Conservation (phyloP, 2,329 filamentous ascomycete species). For the Kalmusia sp. region DNA sequence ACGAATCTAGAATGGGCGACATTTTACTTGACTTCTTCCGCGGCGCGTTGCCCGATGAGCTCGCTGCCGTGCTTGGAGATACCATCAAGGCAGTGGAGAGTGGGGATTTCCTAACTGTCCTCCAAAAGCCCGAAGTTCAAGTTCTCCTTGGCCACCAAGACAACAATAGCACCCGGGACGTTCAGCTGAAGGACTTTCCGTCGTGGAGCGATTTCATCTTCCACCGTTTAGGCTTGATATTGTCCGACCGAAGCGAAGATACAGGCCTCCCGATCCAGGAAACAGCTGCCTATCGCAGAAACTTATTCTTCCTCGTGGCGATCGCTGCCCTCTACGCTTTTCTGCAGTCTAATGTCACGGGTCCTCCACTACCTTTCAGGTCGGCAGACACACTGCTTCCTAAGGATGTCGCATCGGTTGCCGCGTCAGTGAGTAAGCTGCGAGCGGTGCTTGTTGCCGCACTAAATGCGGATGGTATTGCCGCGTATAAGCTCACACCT, state of each 20-base stretch:
- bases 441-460: slow-evolving; percentile 68
- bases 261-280: slow-evolving; percentile 30
- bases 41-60: slow-evolving; percentile 50
- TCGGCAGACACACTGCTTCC: slow-evolving; percentile 60
- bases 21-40: slow-evolving; percentile 51
- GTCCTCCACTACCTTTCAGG: slow-evolving; percentile 74
- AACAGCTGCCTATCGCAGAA: slow-evolving; percentile 48
- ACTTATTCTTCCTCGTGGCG: slow-evolving; percentile 62
- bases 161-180: slow-evolving; percentile 38
- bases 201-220: slow-evolving; percentile 57
- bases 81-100: slow-evolving; percentile 49
- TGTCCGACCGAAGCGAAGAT: slow-evolving; percentile 41
- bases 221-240: slow-evolving; percentile 48
- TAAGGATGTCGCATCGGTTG: slow-evolving; percentile 49
- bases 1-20: slow-evolving; percentile 48
- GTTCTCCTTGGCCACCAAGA: slow-evolving; percentile 50
- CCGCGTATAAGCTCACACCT: slow-evolving; percentile 84
- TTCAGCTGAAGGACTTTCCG: slow-evolving; percentile 41
- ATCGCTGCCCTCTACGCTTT: slow-evolving; percentile 78
- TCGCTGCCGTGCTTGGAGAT: slow-evolving; percentile 45
- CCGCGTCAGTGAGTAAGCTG: slow-evolving; percentile 41
- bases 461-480: slow-evolving; percentile 82
- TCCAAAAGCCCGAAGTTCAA: slow-evolving; percentile 49
- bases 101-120: slow-evolving; percentile 51
- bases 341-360: slow-evolving; percentile 86